Evolutionary conservation across 345 rosid species (phyloP), one percentile per base, ranked within the genome.

Genomic region (Linum usitatissimum): DNA sequence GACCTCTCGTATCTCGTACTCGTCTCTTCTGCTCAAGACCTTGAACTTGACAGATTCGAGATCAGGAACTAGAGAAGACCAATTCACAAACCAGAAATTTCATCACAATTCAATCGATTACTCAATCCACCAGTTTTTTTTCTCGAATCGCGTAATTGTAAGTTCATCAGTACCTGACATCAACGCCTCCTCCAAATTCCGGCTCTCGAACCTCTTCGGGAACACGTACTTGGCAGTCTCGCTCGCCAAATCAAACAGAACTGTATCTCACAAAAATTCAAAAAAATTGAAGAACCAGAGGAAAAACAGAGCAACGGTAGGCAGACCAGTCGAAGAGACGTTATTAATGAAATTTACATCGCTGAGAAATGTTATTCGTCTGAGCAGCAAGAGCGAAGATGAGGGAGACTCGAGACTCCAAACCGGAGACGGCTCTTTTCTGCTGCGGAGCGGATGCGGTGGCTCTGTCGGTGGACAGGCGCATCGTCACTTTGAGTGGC

Each of bases 331-430:
- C 15, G 30, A 49, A 9, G 67, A 18, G 19, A 65, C 1, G 60
- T 39, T 54, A 20, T 7, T 9, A 71, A 45, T 10, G 51, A 78
- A 79, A 78, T 68, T 74, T 88, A 89, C 98, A 85, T 81, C 95
- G 80, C 82, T 86, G 95, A 51, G 92, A 84, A 53, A 76, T 72
- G 9, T 86, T 76, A 6, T 84, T 73, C 10, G 88, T 78, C 57
- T 91, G 98, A 60, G 92, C 80, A 61, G 84, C 87, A 67, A 91
- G 90, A 49, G 96, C 95, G 28, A 86, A 75, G 53, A 86, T 80
- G 53, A 92, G 98, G 61, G 98, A 83, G 49, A 82, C 60, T 59
- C 98, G 85, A 70, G 89, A 75, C 74, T 86, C 96, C 39, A 67
- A 65, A 45, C 84, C 86, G 1, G 89, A 86, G 59, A 79, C 68